These are phyloP conservation scores for Periglandula ipomoeae DNA, from an alignment of 2,329 filamentous ascomycete species.

Conservation along the genomic window DNA sequence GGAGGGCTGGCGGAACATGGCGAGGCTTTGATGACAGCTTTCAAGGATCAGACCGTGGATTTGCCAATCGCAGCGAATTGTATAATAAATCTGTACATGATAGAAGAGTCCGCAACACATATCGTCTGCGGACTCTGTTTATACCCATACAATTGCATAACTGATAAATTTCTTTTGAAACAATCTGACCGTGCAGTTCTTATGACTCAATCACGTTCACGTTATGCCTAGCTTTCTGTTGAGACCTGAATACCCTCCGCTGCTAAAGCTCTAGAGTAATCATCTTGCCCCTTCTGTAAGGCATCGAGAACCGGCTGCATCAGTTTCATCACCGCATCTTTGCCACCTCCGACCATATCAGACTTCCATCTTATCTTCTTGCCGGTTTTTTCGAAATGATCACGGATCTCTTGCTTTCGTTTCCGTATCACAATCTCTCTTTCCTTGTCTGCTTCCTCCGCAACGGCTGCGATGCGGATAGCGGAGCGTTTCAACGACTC, in stretches of 20 bases:
- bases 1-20: too few species aligned
- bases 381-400: conserved; percentile 61
- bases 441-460: conserved; percentile 68
- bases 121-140: background rate
- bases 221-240: conserved; percentile 29
- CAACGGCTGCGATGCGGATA: conserved; percentile 72
- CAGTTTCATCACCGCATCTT: conserved; percentile 64
- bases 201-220: background rate
- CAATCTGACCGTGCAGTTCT: background rate
- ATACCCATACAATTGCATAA: background rate
- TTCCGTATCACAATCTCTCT: conserved; percentile 57
- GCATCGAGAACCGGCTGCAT: conserved; percentile 66
- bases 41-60: too few species aligned
- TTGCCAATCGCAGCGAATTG: too few species aligned
- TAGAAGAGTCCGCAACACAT: background rate
- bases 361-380: conserved; percentile 64
- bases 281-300: conserved; percentile 58
- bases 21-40: too few species aligned
- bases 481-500: conserved; percentile 73
- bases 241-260: conserved; percentile 47
- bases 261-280: conserved; percentile 62
- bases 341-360: conserved; percentile 63
- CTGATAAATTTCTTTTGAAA: background rate
- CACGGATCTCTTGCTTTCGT: conserved; percentile 60
- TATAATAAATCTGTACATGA: background rate